Evolutionary conservation across 202 grass and related monocot species (phyloP).

Genomic region (Digitaria exilis): DNA sequence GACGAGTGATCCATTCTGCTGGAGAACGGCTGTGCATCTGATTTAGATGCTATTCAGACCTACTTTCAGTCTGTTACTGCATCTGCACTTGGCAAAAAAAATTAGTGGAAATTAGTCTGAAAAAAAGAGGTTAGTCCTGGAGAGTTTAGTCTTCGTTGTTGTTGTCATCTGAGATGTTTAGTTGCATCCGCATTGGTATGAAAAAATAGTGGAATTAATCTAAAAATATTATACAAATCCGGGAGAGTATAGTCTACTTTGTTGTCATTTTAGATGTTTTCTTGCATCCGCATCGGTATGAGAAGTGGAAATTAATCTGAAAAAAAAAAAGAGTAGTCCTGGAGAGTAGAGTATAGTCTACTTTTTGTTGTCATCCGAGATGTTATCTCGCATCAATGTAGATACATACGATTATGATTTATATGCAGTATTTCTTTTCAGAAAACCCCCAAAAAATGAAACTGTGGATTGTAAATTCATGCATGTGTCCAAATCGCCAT

Average conservation of each 20-base stretch:
- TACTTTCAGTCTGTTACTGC: background rate
- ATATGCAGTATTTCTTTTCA: background rate
- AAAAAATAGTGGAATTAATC: background rate
- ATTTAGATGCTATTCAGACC: background rate
- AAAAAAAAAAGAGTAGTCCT: background rate
- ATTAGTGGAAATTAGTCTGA: background rate
- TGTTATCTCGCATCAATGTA: background rate
- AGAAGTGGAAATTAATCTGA: background rate
- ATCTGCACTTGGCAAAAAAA: background rate
- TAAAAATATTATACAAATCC: background rate
- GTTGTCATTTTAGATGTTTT: background rate
- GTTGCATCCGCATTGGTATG: background rate
- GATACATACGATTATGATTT: background rate
- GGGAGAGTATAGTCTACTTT: background rate
- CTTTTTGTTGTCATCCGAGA: background rate
- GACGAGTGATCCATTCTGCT: slow-evolving; percentile 40
- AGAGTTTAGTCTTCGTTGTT: background rate
- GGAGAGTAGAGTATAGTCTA: background rate
- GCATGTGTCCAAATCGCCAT: background rate
- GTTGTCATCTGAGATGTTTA: background rate
- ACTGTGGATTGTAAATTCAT: slow-evolving; percentile 17
- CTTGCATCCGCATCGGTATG: background rate
- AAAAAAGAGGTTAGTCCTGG: background rate
- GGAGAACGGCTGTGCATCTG: background rate
- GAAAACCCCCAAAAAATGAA: background rate